Evolutionary conservation across 2,329 filamentous ascomycete genomes (phyloP), one percentile per base, ranked within the genome.

Genomic region (Akanthomyces dipterigenus): DNA sequence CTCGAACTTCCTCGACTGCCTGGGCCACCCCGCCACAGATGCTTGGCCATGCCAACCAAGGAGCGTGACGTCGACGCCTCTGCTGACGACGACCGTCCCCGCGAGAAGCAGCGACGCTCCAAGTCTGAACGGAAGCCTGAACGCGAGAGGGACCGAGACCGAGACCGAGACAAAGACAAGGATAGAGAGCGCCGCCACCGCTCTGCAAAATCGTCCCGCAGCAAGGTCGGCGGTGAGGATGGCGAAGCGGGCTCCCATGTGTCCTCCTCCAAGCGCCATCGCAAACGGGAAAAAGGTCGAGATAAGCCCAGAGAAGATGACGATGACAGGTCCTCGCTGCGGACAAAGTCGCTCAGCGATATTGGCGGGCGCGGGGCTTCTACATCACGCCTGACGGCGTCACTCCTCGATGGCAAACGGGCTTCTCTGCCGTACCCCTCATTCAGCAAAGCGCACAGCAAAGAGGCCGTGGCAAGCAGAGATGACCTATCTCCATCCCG

Each of bases 371-470:
- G 80, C 68, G 70, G 38, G 18, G 26, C 56, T 3, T 7, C 53
- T 55, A 71, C 73, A 50, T 70, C 72, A 8, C 71, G 70, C 24
- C 31, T n/a, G 5, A 61, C 50, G 9, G 50, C 50, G 5, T 55
- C 58, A 11, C 40, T 61, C 20, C 64, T 76, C 24, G 71, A 74
- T 49, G 76, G 72, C 63, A 78, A 81, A 58, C 79, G 80, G 31
- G 71, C 78, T 38, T 82, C 81, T 64, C 71, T 89, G 46, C 88
- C 90, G 7, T 96, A 96, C 71, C 91, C 92, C 1, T 82, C 82
- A 12, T 91, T 96, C 74, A 95, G 90, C 76, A 97, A 96, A 76
- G 89, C 89, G 14, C 91, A 96, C 73, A 96, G 91, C 79, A 95
- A 92, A 74, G 93, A 97, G 76, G 85, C 86, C 49, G 84, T 96